Evolutionary conservation across 176 grass and related monocot species (phyloP).

Genomic region (Musa beccarii): DNA sequence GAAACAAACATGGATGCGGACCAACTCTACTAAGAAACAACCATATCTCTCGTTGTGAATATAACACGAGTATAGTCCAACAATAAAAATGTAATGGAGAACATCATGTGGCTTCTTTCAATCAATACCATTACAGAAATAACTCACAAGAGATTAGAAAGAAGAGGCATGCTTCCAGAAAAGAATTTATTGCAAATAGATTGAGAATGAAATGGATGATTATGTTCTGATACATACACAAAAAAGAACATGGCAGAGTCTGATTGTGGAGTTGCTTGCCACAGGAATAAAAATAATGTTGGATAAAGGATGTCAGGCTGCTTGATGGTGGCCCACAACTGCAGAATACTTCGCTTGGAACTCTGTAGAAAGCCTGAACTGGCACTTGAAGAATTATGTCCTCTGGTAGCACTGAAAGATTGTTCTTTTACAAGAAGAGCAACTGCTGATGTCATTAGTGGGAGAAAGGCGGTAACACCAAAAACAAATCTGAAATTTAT

Average conservation of each 20-base stretch:
- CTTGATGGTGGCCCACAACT: slow-evolving; percentile 81
- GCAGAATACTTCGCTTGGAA: slow-evolving; percentile 50
- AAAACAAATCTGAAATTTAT: slow-evolving; percentile 72
- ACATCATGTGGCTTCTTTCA: no score
- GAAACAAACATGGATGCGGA: no score
- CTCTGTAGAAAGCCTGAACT: slow-evolving; percentile 53
- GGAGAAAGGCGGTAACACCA: slow-evolving; percentile 83
- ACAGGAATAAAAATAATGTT: slow-evolving; percentile 89
- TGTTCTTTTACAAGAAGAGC: slow-evolving; percentile 92
- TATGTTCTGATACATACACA: slow-evolving; percentile 38
- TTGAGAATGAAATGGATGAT: neutral
- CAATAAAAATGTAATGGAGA: no score
- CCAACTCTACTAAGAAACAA: no score
- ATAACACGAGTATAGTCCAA: no score
- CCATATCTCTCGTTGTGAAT: no score
- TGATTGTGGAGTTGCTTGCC: slow-evolving; percentile 96
- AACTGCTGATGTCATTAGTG: slow-evolving; percentile 76
- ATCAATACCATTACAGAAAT: no score
- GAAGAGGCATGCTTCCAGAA: neutral
- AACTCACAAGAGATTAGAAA: no score
- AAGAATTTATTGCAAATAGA: neutral
- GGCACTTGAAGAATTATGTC: slow-evolving; percentile 31
- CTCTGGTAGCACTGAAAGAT: slow-evolving; percentile 14
- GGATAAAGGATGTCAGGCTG: slow-evolving; percentile 78
- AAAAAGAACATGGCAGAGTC: slow-evolving; percentile 96